Evolutionary conservation across 192 early-diverging fungal genomes (phyloP), one percentile per base, ranked within the genome.

Genomic region (Backusella circina): DNA sequence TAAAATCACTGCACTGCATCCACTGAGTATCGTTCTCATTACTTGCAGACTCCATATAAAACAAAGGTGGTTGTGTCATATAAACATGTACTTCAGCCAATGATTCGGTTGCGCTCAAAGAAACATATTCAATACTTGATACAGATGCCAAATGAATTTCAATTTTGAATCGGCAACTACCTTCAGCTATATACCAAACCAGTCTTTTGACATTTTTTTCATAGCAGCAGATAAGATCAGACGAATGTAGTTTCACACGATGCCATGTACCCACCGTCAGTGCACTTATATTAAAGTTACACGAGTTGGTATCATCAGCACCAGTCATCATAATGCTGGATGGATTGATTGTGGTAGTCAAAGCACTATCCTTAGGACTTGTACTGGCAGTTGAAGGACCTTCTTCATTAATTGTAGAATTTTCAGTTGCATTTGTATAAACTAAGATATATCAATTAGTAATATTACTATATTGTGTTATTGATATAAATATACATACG

Each of bases 1-100:
- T 90, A 54, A 90, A 90, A 75, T 90, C 89, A 66, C 86, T 87
- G 70, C 89, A 89, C 61, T 85, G 84, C 57, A 83, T 86, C 89
- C 89, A 90, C n/a, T 77, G 67, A 13, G 31, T 33, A 0, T 77
- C 30, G 0, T n/a, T 61, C 57, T 50, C 72, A 28, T 7, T 9
- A 15, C 51, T 21, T 12, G n/a, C n/a, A 4, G 70, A 37, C 71
- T 89, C 82, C 89, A 90, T 90, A 73, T 73, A 90, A 76, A 89
- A 90, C 67, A 78, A 77, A 32, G 89, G 89, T 5, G 79, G 57
- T n/a, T 87, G 79, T 39, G 77, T 80, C 54, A 90, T 69, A 50
- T 86, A 84, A 69, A 90, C 74, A 36, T 80, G 80, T 0, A 90
- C 73, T 35, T 86, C 79, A 3, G 81, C 80, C 26, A 77, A 78